These are phyloP conservation scores for Cryptosporidium parvum DNA, from an alignment of 169 alveolate genomes.

Conservation along the genomic window DNA sequence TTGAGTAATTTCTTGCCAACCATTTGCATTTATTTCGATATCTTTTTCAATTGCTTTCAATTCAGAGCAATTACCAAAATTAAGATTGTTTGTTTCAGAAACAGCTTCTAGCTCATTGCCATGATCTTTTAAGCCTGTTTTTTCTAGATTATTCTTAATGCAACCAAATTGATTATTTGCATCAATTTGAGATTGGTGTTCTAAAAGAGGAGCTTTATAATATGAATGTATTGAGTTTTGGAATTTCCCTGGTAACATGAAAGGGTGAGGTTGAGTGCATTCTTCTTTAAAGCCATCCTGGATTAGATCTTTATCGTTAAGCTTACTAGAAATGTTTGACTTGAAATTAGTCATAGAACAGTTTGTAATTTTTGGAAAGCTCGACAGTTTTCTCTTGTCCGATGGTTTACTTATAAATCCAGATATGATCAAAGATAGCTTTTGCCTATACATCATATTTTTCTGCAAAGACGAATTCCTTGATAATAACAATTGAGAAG, in stretches of 20 bases:
- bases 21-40: background rate
- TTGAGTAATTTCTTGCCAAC: background rate
- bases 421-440: background rate
- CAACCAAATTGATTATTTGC: background rate
- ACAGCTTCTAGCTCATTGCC: background rate
- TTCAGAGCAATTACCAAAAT: background rate
- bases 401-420: background rate
- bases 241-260: too few relatives aligned
- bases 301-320: background rate
- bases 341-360: background rate
- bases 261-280: background rate
- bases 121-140: too few relatives aligned
- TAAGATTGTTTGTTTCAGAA: background rate
- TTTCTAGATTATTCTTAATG: background rate
- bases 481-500: constrained; percentile 13
- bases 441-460: constrained; percentile 65
- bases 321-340: background rate
- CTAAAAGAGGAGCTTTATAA: background rate
- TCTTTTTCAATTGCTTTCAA: background rate
- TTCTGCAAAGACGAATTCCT: constrained; percentile 32
- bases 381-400: background rate
- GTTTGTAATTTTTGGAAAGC: background rate
- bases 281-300: background rate
- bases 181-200: background rate
- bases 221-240: background rate